Evolutionary conservation across 345 rosid species (phyloP).

Genomic region (Camelina hispida): DNA sequence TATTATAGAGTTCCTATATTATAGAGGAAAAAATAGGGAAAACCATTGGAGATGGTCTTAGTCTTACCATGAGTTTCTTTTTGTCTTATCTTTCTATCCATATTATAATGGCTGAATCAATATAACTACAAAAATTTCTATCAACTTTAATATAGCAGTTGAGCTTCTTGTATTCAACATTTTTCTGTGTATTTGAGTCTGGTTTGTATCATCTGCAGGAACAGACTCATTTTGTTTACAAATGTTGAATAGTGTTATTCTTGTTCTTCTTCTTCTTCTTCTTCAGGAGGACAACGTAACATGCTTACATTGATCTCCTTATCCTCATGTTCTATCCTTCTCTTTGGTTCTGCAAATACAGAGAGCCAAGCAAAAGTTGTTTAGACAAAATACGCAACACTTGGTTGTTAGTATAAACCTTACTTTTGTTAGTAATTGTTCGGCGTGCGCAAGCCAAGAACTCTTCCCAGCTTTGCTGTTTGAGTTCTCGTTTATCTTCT

Average conservation of each 20-base stretch:
- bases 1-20: too few species aligned
- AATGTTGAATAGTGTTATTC: conserved; percentile 49
- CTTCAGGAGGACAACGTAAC: conserved; percentile 43
- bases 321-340: conserved; percentile 65
- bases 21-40: too few species aligned
- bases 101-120: conserved; percentile 5
- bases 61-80: neutral
- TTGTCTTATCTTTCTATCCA: neutral
- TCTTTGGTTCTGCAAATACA: conserved; percentile 66
- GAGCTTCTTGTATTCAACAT: conserved; percentile 22
- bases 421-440: conserved; percentile 89
- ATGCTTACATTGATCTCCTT: conserved; percentile 48
- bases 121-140: conserved; percentile 25
- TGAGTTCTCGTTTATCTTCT: conserved; percentile 77
- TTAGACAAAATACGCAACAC: neutral
- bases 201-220: conserved; percentile 5
- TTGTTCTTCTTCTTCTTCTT: conserved; percentile 12
- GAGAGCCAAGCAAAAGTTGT: conserved; percentile 1
- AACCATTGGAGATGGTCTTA: too few species aligned
- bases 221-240: conserved; percentile 6
- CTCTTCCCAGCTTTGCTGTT: conserved; percentile 81
- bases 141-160: neutral
- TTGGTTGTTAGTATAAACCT: conserved; percentile 16
- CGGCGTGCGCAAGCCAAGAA: conserved; percentile 84
- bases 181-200: conserved; percentile 1